Percentiles rank a stretch among this genome's conserved stretches.
Conservation (phyloP, 805 yeast genomes). For the Maudiozyma saulgeensis region DNA sequence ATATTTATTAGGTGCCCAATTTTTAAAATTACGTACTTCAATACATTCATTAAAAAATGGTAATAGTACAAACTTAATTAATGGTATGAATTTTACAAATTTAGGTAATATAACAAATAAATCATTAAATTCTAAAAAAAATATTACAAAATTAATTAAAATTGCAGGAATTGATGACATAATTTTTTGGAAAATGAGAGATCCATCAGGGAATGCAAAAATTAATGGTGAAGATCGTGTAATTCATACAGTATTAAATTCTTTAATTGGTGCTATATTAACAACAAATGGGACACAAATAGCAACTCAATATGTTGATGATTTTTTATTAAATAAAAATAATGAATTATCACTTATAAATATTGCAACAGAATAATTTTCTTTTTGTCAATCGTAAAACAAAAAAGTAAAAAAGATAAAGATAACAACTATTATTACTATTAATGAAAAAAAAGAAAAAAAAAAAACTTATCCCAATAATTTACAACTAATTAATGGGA, state of each 20-base stretch:
- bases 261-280: constrained; percentile 62
- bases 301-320: constrained; percentile 50
- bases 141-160: constrained; percentile 45
- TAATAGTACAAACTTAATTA: constrained; percentile 18
- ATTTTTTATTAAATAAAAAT: constrained; percentile 35
- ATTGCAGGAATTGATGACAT: constrained; percentile 38
- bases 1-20: constrained; percentile 59
- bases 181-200: constrained; percentile 60
- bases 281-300: constrained; percentile 47
- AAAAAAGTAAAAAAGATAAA: not conserved
- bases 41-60: constrained; percentile 21
- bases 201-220: constrained; percentile 34
- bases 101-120: constrained; percentile 50
- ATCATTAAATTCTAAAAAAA: constrained; percentile 40
- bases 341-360: constrained; percentile 3
- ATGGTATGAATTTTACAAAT: constrained; percentile 45
- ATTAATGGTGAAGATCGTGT: constrained; percentile 49
- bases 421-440: not conserved
- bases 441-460: too few relatives aligned
- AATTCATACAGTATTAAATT: constrained; percentile 44
- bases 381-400: not conserved
- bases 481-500: not conserved
- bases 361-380: not conserved
- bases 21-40: constrained; percentile 38
- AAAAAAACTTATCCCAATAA: not conserved